A percentile compares a stretch with the other conserved stretches of the same genome.
phyloP scores from a whole-genome alignment of 1,284 basidiomycete species.

The Cryptococcus jaspeensis region DNA sequence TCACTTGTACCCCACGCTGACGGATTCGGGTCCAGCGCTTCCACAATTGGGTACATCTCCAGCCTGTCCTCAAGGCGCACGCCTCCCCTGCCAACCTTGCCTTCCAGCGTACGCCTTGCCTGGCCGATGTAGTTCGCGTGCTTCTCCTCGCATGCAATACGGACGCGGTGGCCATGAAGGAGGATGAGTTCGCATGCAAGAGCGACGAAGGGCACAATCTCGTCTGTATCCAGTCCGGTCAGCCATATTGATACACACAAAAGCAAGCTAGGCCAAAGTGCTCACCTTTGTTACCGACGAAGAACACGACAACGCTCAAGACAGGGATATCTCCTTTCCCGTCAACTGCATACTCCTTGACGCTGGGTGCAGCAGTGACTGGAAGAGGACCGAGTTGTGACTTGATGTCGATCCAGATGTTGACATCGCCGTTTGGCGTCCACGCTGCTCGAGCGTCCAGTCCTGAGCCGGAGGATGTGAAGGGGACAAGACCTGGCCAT shows the following conservation, averaged over 20 bases:
- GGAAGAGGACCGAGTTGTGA: constrained; percentile 58
- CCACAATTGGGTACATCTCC: constrained; percentile 22
- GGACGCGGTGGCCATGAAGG: constrained; percentile 60
- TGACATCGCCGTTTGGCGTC: constrained; percentile 41
- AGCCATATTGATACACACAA: not conserved
- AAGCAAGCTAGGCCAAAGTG: too few species aligned
- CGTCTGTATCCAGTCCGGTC: constrained; percentile 52
- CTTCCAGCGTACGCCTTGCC: constrained; percentile 57
- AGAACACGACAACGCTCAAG: constrained; percentile 64
- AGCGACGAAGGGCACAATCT: constrained; percentile 69
- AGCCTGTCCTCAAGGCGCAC: constrained; percentile 30
- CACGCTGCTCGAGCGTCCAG: constrained; percentile 41
- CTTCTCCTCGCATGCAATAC: constrained; percentile 65
- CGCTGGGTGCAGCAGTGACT: constrained; percentile 53
- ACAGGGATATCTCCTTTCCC: constrained; percentile 48
- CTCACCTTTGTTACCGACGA: constrained; percentile 63
- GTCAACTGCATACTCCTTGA: constrained; percentile 59
- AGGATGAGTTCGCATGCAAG: constrained; percentile 59
- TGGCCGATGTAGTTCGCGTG: constrained; percentile 60
- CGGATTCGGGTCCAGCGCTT: constrained; percentile 24
- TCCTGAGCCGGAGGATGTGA: constrained; percentile 36
- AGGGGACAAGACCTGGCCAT: constrained; percentile 42
- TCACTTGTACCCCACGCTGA: constrained; percentile 42
- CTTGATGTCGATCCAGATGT: constrained; percentile 53
- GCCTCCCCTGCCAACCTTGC: constrained; percentile 56